Percentiles rank a stretch among this genome's conserved stretches.
These are phyloP conservation scores for Solanum tarijense DNA, from an alignment of 257 asterid species.

Conservation along the genomic window DNA sequence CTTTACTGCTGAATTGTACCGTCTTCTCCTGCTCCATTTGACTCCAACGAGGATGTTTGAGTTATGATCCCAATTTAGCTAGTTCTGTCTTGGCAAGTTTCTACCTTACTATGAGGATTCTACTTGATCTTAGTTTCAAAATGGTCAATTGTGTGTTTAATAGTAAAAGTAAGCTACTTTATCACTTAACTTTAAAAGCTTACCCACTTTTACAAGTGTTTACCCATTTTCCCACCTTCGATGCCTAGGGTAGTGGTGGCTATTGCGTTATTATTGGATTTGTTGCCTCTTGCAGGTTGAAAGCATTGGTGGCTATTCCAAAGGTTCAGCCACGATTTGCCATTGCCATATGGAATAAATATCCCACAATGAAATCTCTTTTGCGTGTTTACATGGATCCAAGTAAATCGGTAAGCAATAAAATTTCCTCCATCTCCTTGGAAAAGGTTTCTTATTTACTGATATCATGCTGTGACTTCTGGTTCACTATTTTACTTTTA, in stretches of 20 bases:
- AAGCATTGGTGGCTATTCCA: slow-evolving; percentile 79
- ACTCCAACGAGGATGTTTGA: neutral
- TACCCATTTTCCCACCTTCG: neutral
- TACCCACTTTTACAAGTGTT: neutral
- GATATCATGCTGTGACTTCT: neutral
- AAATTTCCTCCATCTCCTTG: neutral
- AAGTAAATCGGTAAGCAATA: slow-evolving; percentile 61
- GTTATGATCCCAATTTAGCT: neutral
- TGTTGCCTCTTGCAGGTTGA: slow-evolving; percentile 50
- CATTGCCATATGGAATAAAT: slow-evolving; percentile 82
- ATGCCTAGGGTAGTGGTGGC: neutral
- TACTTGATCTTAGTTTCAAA: neutral
- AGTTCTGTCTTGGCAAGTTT: neutral
- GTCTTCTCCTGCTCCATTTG: neutral
- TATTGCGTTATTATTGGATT: neutral
- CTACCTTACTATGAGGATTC: neutral
- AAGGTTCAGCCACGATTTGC: slow-evolving; percentile 96
- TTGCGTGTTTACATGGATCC: slow-evolving; percentile 84
- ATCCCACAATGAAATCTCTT: slow-evolving; percentile 95
- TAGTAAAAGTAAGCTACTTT: neutral
- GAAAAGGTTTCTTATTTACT: neutral
- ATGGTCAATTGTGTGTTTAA: neutral
- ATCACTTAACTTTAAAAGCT: neutral
- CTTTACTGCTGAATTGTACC: neutral
- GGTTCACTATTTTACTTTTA: neutral